phyloP scores from a whole-genome alignment of 768 basidiomycete genomes.

The Kwoniella europaea region DNA sequence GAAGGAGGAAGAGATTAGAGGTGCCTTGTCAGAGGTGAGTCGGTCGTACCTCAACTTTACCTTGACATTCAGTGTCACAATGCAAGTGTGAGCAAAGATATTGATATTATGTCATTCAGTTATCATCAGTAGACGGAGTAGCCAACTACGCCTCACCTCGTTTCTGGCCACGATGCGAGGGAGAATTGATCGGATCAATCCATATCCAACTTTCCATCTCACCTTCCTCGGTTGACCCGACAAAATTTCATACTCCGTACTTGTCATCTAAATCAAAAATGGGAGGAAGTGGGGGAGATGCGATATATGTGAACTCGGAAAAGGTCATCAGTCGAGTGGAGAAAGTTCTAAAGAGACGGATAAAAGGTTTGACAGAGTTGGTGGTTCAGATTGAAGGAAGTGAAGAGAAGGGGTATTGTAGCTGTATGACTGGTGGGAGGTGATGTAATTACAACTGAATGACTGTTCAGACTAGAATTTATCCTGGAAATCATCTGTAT shows the following conservation, averaged over 20 bases:
- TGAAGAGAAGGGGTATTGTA: conserved; percentile 52
- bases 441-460: not conserved
- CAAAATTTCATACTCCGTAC: conserved; percentile 26
- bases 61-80: not conserved
- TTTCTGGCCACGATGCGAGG: conserved; percentile 95
- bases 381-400: conserved; percentile 79
- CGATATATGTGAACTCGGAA: conserved; percentile 69
- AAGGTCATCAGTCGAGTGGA: conserved; percentile 78
- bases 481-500: not conserved
- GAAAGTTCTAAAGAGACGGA: conserved; percentile 69
- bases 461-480: not conserved
- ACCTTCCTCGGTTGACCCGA: conserved; percentile 65
- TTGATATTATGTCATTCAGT: not conserved
- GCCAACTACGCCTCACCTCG: conserved; percentile 77
- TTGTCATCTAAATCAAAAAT: conserved; percentile 58
- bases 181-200: conserved; percentile 83
- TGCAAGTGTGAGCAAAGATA: not conserved
- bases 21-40: conserved; percentile 60
- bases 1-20: conserved; percentile 58
- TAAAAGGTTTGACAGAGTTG: conserved; percentile 83
- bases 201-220: conserved; percentile 82
- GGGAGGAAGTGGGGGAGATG: conserved; percentile 53
- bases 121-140: conserved; percentile 70
- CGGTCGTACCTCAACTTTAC: not conserved
- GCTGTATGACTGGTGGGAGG: conserved; percentile 53